Evolutionary conservation across 352 stramenopile genomes (phyloP).

Genomic region (Phytophthora podocarpi): DNA sequence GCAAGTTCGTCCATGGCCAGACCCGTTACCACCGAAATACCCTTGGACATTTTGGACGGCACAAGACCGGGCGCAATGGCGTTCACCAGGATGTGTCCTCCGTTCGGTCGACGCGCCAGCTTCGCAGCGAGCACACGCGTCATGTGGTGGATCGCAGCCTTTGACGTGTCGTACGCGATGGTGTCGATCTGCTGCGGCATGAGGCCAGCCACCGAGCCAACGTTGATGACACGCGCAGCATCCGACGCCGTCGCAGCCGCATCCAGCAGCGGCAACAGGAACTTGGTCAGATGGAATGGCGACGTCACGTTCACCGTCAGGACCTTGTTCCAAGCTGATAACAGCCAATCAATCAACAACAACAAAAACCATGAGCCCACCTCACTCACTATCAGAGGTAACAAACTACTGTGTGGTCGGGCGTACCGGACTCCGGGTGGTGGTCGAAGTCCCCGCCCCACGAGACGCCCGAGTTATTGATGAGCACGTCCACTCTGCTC

Average conservation of each 20-base stretch:
- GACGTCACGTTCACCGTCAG: constrained; percentile 96
- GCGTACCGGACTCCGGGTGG: constrained; percentile 32
- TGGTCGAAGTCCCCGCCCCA: constrained; percentile 57
- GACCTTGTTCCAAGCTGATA: constrained; percentile 92
- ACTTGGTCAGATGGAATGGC: constrained; percentile 93
- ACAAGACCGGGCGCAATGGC: constrained; percentile 93
- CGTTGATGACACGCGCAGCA: constrained; percentile 74
- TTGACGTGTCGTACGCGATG: constrained; percentile 94
- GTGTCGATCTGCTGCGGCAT: constrained; percentile 87
- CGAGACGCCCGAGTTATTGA: constrained; percentile 92
- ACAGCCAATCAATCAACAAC: constrained; percentile 90
- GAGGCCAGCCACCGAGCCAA: constrained; percentile 80
- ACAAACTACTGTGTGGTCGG: too few relatives aligned
- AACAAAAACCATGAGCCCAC: too few relatives aligned
- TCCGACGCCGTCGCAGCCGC: constrained; percentile 50
- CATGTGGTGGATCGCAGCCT: constrained; percentile 95
- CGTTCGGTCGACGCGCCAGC: constrained; percentile 79
- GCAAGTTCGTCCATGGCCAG: constrained; percentile 64
- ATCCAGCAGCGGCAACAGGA: constrained; percentile 92
- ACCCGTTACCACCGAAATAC: constrained; percentile 59
- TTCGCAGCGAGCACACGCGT: constrained; percentile 93
- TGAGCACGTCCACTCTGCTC: constrained; percentile 89
- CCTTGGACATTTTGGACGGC: constrained; percentile 90
- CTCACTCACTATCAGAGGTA: too few relatives aligned
- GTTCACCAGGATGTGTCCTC: constrained; percentile 94